Base-by-base conservation (phyloP, 306 rosid genomes). In the Urtica urens region DNA sequence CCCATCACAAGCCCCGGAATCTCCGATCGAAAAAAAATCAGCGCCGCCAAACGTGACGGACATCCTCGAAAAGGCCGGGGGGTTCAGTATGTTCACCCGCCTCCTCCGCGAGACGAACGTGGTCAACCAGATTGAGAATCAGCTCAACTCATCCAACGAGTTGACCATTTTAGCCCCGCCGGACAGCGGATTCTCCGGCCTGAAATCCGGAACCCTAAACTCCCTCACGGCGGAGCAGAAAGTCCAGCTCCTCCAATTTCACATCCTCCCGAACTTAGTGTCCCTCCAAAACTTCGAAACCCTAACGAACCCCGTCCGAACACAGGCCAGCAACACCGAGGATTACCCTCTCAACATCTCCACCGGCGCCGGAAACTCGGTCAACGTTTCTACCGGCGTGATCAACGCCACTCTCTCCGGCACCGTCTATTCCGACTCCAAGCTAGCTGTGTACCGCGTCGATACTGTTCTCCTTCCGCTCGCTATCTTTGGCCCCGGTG, bases 401-500 rank as follows among this genome's bases (percentile, higher is more conserved):
- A 83, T 74, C 22, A 83, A 79, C 17, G 63, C 72, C 12, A 72
- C 82, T 0, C 13, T 83, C 16, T 77, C 82, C 6, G 90, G 90
- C 2, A 72, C 86, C 0, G 78, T 83, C 5, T 83, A 74, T 53
- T 16, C 77, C 2, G 94, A 83, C 46, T 51, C 46, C 15, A 85
- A 77, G 46, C 80, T 83, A 0, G 94, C 83, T 3, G 67, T 83
- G 38, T 83, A 83, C 24, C 78, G 73, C 10, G 60, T 83, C 18
- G 94, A 83, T 46, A 71, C 65, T 24, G 94, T 83, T 30, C 82
- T 83, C 37, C 76, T 74, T 34, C 94, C 94, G 1, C 46, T 79
- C 7, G 83, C 70, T 4, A 60, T 83, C 51, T 77, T 79, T 2
- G 77, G 47, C 3, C 74, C 88, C 1, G 57, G 58, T 18, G 30